Evolutionary conservation across 148 eudicot genomes (phyloP).

Genomic region (Oxyria digyna): DNA sequence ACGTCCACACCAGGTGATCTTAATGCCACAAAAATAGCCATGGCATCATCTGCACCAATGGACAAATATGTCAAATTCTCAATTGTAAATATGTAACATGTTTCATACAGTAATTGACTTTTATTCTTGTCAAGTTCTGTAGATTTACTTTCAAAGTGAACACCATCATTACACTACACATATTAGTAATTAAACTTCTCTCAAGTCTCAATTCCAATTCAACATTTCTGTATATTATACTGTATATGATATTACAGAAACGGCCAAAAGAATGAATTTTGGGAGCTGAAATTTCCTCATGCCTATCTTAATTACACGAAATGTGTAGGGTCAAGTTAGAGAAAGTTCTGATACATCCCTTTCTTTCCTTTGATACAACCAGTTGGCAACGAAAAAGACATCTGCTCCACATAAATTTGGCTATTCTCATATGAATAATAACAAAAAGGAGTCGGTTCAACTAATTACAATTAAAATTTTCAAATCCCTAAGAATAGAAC

Average conservation of each 20-base stretch:
- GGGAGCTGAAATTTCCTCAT: background rate
- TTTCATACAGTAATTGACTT: background rate
- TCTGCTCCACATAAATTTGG: background rate
- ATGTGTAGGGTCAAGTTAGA: background rate
- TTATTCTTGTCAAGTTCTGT: background rate
- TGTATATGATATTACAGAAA: background rate
- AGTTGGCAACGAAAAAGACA: too few relatives aligned
- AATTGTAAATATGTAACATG: background rate
- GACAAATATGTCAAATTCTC: background rate
- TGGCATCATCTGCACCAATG: slow-evolving; percentile 83
- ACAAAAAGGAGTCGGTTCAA: background rate
- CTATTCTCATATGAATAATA: background rate
- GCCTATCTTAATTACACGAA: background rate
- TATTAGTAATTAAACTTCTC: background rate
- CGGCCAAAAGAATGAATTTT: background rate
- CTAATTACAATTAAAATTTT: background rate
- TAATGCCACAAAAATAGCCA: slow-evolving; percentile 89
- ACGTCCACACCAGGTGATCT: slow-evolving; percentile 80
- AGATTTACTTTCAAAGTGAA: background rate
- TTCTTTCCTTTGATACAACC: background rate
- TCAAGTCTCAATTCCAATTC: background rate
- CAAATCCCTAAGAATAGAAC: background rate
- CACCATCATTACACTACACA: background rate
- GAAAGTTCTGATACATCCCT: background rate
- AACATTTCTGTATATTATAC: background rate